phyloP scores from a whole-genome alignment of 805 yeast species.

The Zygotorulaspora sp. region DNA sequence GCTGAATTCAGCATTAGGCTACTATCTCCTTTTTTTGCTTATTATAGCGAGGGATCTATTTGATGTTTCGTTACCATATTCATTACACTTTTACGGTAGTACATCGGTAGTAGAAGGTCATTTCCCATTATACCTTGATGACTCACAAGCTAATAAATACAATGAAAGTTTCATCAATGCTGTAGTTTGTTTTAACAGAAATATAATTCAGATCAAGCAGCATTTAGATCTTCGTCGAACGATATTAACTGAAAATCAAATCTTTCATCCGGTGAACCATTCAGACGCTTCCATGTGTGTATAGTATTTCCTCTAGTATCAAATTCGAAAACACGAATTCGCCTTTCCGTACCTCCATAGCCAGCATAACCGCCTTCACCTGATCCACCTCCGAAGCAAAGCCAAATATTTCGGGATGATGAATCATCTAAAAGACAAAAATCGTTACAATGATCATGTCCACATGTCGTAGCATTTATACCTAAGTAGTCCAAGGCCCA shows the following conservation, averaged over 20 bases:
- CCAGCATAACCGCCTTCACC: constrained; percentile 98
- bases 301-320: constrained; percentile 44
- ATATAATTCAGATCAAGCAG: constrained; percentile 28
- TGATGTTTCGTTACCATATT: constrained; percentile 23
- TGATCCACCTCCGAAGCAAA: constrained; percentile 89
- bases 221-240: constrained; percentile 38
- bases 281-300: constrained; percentile 69
- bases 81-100: constrained; percentile 27
- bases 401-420: constrained; percentile 50
- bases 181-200: constrained; percentile 20
- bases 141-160: constrained; percentile 15
- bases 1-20: constrained; percentile 27
- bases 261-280: constrained; percentile 45
- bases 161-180: constrained; percentile 17
- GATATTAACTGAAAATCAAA: constrained; percentile 53
- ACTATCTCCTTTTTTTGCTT: constrained; percentile 25
- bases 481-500: constrained; percentile 57
- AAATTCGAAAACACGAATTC: constrained; percentile 68
- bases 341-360: constrained; percentile 78
- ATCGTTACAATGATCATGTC: constrained; percentile 96
- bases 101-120: constrained; percentile 22
- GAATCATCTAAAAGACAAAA: constrained; percentile 63
- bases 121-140: constrained; percentile 23
- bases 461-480: constrained; percentile 71
- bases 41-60: constrained; percentile 20